Percentiles rank a stretch among this genome's conserved stretches.
These are phyloP conservation scores for Lasiodiplodia hormozganensis DNA, from an alignment of 2,329 filamentous ascomycete species.

Conservation along the genomic window DNA sequence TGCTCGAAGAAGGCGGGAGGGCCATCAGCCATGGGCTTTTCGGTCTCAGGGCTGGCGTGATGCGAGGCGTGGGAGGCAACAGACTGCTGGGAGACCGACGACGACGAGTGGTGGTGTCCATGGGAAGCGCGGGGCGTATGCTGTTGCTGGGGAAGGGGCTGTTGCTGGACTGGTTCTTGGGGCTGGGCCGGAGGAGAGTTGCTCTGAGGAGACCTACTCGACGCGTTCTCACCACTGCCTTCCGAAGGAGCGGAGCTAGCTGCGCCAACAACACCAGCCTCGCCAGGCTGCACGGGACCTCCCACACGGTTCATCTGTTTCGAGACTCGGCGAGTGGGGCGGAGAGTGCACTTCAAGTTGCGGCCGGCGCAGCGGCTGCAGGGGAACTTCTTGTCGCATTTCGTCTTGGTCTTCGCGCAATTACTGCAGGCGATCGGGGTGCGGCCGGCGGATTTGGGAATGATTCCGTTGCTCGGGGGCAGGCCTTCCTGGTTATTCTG, in stretches of 20 bases:
- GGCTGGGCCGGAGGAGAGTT: conserved; percentile 42
- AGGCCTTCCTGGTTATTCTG: conserved; percentile 57
- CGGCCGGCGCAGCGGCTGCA: conserved; percentile 59
- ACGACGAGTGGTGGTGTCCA: conserved; percentile 24
- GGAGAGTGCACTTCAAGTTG: conserved; percentile 56
- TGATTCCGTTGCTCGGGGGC: conserved; percentile 56
- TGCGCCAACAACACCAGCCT: conserved; percentile 35
- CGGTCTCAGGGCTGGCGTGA: conserved; percentile 16
- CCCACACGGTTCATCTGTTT: conserved; percentile 45
- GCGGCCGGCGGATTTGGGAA: conserved; percentile 59
- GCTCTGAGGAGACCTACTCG: conserved; percentile 39
- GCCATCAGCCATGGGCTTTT: conserved; percentile 31
- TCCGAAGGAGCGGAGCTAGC: conserved; percentile 45
- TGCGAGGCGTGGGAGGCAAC: conserved; percentile 25
- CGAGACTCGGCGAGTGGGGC: conserved; percentile 56
- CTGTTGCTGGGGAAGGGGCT: conserved; percentile 9
- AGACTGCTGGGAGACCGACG: conserved; percentile 17
- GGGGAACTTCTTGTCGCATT: conserved; percentile 63
- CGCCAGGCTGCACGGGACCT: conserved; percentile 33
- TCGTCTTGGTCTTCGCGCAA: conserved; percentile 62
- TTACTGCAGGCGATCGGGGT: conserved; percentile 62
- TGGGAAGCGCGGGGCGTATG: conserved; percentile 13
- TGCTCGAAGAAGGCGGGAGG: conserved; percentile 52
- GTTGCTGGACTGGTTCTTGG: conserved; percentile 13
- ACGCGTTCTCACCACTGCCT: conserved; percentile 40